These are phyloP conservation scores for Fragaria vesca DNA, from an alignment of 306 rosid genomes.

Conservation along the genomic window DNA sequence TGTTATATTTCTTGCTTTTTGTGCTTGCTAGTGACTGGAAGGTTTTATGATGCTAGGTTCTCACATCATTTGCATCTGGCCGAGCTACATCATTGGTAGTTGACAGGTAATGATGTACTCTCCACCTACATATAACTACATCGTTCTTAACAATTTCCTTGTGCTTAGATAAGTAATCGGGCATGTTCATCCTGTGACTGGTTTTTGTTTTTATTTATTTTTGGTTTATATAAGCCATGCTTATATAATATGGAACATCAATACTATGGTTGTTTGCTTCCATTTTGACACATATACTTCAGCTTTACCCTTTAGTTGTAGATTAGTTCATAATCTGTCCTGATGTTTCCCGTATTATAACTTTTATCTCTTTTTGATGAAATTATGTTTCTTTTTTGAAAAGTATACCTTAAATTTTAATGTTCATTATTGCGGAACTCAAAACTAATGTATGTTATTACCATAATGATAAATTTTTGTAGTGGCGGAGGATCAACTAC, in stretches of 20 bases:
- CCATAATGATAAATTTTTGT: constrained; percentile 22
- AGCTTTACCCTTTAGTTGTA: background rate
- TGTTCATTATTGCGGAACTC: constrained; percentile 1
- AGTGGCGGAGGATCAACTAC: constrained; percentile 99
- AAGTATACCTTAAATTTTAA: background rate
- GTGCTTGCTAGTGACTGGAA: constrained; percentile 13
- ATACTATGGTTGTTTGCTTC: background rate
- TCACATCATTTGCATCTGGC: constrained; percentile 97
- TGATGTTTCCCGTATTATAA: background rate
- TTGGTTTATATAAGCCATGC: background rate
- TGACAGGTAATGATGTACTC: constrained; percentile 60
- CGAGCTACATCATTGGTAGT: constrained; percentile 97
- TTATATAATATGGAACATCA: background rate
- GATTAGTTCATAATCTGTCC: background rate
- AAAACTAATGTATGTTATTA: constrained; percentile 32
- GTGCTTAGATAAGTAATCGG: background rate
- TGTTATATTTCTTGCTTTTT: constrained; percentile 13
- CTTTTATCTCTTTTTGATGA: background rate
- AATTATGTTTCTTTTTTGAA: background rate
- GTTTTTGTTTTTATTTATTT: background rate
- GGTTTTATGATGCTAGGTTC: constrained; percentile 54
- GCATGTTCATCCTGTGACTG: background rate
- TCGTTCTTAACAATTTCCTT: background rate
- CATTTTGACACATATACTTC: background rate
- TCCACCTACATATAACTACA: background rate